phyloP scores from a whole-genome alignment of 1,284 basidiomycete species.

The Puccinia coronata region DNA sequence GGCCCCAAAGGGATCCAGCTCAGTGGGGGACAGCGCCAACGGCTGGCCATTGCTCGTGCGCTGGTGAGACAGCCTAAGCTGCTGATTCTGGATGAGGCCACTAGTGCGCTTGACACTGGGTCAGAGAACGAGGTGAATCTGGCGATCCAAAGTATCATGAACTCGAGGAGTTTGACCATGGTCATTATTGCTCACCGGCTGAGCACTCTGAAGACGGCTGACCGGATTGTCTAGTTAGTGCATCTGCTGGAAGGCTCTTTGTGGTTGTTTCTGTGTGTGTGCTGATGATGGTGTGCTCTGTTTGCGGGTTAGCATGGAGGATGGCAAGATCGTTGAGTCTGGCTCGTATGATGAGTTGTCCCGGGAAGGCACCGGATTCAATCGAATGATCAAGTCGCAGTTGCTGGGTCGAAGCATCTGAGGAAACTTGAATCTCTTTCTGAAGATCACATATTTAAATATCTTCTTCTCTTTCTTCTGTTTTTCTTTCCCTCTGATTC shows the following conservation, averaged over 20 bases:
- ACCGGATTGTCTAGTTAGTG: conserved; percentile 34
- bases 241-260: conserved; percentile 74
- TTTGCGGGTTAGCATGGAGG: conserved; percentile 58
- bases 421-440: too few species aligned
- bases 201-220: conserved; percentile 48
- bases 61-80: conserved; percentile 62
- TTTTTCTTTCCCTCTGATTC: too few species aligned
- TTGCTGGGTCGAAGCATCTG: not conserved
- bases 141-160: conserved; percentile 82
- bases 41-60: conserved; percentile 63
- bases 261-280: conserved; percentile 62
- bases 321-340: conserved; percentile 77
- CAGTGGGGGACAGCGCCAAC: conserved; percentile 62
- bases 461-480: too few species aligned
- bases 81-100: conserved; percentile 63
- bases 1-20: conserved; percentile 60
- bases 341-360: conserved; percentile 80
- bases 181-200: conserved; percentile 80
- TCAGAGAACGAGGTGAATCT: conserved; percentile 82
- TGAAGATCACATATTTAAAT: too few species aligned
- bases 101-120: conserved; percentile 75
- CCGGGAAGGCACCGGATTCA: conserved; percentile 49
- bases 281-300: not conserved
- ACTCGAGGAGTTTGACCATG: conserved; percentile 75
- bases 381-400: conserved; percentile 36